Evolutionary conservation across 345 rosid species (phyloP).

Genomic region (Nasturtium officinale): DNA sequence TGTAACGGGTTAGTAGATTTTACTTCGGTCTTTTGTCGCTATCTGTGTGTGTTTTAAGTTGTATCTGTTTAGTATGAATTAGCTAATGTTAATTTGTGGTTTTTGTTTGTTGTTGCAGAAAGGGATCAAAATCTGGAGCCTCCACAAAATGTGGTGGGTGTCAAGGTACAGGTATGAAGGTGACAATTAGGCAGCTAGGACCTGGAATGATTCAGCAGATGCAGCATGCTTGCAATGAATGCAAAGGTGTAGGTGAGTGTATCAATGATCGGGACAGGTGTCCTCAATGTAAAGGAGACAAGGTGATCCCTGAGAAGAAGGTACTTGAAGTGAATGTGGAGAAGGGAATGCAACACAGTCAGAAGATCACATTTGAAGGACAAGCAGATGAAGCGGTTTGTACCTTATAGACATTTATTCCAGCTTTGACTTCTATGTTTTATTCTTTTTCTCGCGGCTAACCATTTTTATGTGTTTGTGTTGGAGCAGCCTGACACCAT

Average conservation of each 20-base stretch:
- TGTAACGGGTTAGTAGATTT: conserved; percentile 74
- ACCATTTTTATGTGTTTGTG: neutral
- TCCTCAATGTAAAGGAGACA: conserved; percentile 74
- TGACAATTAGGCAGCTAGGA: conserved; percentile 70
- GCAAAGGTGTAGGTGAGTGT: conserved; percentile 74
- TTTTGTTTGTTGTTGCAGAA: conserved; percentile 46
- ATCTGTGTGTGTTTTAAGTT: neutral
- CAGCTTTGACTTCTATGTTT: neutral
- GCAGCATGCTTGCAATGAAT: conserved; percentile 82
- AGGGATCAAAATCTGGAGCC: conserved; percentile 79
- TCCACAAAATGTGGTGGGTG: conserved; percentile 68
- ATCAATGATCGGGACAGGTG: conserved; percentile 73
- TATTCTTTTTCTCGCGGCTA: neutral
- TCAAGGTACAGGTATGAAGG: conserved; percentile 79
- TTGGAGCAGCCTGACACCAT: conserved; percentile 65
- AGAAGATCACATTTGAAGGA: conserved; percentile 69
- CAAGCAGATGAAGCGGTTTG: conserved; percentile 82
- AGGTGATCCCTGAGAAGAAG: conserved; percentile 69
- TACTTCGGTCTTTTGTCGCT: neutral
- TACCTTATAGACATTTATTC: neutral
- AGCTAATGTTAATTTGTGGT: neutral
- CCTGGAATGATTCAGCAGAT: conserved; percentile 79
- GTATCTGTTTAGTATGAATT: neutral
- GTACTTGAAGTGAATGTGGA: conserved; percentile 71
- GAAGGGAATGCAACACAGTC: conserved; percentile 77